A percentile compares a stretch with the other conserved stretches of the same genome.
Conservation (phyloP, 345 rosid species). For the Geranium rotundifolium region DNA sequence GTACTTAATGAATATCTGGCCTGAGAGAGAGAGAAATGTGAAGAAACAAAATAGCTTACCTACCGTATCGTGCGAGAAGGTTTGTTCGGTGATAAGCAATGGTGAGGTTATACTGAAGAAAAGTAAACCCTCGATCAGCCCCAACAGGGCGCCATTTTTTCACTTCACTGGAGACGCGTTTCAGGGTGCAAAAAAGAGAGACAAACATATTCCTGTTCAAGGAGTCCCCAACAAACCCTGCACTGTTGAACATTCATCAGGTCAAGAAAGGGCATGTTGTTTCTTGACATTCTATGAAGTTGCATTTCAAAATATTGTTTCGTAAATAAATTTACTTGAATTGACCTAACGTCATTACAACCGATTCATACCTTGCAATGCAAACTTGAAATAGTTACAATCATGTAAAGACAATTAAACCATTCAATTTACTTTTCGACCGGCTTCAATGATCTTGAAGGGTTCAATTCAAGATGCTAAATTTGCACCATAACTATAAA, state of each 20-base stretch:
- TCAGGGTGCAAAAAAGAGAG: conserved; percentile 69
- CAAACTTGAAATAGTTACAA: neutral
- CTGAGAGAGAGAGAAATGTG: too few species aligned
- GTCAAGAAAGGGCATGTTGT: conserved; percentile 6
- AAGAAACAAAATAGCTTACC: conserved; percentile 48
- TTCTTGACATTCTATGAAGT: neutral
- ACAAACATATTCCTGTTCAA: conserved; percentile 94
- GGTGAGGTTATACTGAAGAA: conserved; percentile 64
- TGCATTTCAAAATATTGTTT: too few species aligned
- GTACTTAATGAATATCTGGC: too few species aligned
- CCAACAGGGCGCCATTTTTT: conserved; percentile 94
- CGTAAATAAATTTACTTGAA: neutral
- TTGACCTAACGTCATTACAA: neutral
- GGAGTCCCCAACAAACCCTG: conserved; percentile 95
- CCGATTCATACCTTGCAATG: neutral
- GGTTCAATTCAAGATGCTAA: neutral
- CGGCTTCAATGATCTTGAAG: neutral
- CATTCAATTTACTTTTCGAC: neutral
- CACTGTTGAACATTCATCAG: conserved; percentile 37
- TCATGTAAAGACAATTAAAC: too few species aligned
- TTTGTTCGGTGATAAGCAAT: conserved; percentile 89
- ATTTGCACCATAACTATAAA: neutral
- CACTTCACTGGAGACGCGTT: conserved; percentile 39
- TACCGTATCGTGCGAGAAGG: conserved; percentile 82
- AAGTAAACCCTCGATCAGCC: conserved; percentile 92